Conservation (phyloP, 78 protist species). For the Neovahlkampfia damariscottae region DNA sequence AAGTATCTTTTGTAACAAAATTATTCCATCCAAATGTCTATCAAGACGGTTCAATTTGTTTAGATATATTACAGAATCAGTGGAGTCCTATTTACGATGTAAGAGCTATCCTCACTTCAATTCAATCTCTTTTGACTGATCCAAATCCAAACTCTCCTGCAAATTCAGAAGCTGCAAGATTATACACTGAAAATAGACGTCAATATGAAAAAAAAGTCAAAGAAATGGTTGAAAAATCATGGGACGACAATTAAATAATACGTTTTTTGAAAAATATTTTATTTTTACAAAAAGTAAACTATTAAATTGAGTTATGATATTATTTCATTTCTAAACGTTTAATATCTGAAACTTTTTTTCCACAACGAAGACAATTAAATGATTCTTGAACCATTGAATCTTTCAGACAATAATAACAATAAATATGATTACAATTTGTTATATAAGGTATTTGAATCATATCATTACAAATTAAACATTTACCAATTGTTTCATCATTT, state of each 20-base stretch:
- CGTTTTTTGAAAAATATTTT: too few relatives aligned
- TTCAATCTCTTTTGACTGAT: conserved; percentile 95
- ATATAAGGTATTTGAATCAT: too few relatives aligned
- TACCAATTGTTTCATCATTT: too few relatives aligned
- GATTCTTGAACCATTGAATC: too few relatives aligned
- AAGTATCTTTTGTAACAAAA: conserved; percentile 52
- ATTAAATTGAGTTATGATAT: too few relatives aligned
- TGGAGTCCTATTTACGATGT: conserved; percentile 99
- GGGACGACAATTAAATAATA: conserved; percentile 73
- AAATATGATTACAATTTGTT: too few relatives aligned
- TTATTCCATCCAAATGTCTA: conserved; percentile 60
- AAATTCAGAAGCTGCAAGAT: conserved; percentile 92
- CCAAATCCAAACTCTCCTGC: conserved; percentile 99
- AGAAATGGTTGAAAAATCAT: conserved; percentile 86
- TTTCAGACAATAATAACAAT: too few relatives aligned
- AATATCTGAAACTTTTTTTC: too few relatives aligned
- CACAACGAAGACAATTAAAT: too few relatives aligned
- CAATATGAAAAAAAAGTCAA: conserved; percentile 89
- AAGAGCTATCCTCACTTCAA: conserved; percentile 95
- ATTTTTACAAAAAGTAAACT: too few relatives aligned
- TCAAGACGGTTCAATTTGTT: conserved; percentile 96
- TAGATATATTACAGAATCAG: conserved; percentile 96
- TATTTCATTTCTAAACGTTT: too few relatives aligned
- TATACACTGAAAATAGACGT: conserved; percentile 84
- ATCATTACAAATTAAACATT: too few relatives aligned